Conservation (phyloP, 2,329 filamentous ascomycete species). For the Trichophyton schoenleinii region DNA sequence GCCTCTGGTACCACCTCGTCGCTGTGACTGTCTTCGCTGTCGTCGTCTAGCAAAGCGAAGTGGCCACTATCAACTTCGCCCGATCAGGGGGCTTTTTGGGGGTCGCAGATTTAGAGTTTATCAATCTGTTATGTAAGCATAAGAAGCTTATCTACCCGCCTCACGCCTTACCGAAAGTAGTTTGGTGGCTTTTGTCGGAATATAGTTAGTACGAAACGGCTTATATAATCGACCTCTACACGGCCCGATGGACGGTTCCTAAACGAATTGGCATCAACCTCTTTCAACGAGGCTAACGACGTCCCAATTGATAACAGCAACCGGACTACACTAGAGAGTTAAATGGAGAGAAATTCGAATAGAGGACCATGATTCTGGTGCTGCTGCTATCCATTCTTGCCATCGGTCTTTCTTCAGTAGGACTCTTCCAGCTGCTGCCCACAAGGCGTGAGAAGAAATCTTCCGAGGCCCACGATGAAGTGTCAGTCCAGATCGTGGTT, state of each 20-base stretch:
- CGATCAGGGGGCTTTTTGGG: not conserved
- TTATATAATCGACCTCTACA: not conserved
- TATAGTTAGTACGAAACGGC: not conserved
- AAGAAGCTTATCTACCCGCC: not conserved
- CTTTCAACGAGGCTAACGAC: too few relatives aligned
- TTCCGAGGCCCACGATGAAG: not conserved
- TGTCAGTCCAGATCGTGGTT: conserved; percentile 52
- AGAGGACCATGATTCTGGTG: not conserved
- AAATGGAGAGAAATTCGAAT: not conserved
- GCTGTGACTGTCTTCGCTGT: not conserved
- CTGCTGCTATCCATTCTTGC: not conserved
- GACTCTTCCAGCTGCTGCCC: not conserved
- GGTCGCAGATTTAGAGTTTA: not conserved
- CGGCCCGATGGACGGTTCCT: too few relatives aligned
- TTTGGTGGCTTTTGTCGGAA: not conserved
- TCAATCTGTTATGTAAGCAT: not conserved
- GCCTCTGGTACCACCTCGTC: not conserved
- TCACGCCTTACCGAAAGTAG: not conserved
- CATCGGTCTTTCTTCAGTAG: not conserved
- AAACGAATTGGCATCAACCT: too few relatives aligned
- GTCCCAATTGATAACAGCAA: too few relatives aligned
- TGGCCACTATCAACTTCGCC: not conserved
- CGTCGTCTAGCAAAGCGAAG: not conserved
- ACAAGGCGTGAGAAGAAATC: not conserved
- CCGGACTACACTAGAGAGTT: not conserved